Conservation (phyloP, 2,329 filamentous ascomycete genomes). For the Colletotrichum tropicicola region DNA sequence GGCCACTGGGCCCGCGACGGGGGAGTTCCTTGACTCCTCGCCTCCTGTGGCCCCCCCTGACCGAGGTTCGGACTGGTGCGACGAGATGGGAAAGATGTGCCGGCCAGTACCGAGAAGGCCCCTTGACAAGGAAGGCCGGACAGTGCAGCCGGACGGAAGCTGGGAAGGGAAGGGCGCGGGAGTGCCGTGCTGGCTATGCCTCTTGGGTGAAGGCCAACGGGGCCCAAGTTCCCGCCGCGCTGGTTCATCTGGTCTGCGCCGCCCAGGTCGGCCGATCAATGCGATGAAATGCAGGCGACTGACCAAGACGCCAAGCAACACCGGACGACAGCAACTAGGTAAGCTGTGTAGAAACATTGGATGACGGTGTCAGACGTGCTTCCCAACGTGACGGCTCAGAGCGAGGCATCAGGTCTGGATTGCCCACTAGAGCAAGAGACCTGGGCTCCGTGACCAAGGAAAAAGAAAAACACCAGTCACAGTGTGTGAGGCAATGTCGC, state of each 20-base stretch:
- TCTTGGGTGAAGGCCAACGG: constrained; percentile 3
- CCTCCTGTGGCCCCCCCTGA: neutral
- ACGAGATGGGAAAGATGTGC: constrained; percentile 24
- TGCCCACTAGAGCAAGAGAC: neutral
- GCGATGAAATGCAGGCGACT: constrained; percentile 4
- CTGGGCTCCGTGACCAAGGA: neutral
- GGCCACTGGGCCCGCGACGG: neutral
- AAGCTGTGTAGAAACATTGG: neutral
- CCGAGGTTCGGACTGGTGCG: constrained; percentile 12
- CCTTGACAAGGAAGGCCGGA: constrained; percentile 5
- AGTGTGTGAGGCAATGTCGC: neutral
- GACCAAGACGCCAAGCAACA: neutral
- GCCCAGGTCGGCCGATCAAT: constrained; percentile 15
- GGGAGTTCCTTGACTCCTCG: neutral
- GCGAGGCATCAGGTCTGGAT: neutral
- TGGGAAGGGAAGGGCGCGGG: constrained; percentile 21
- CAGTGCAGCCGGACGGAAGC: constrained; percentile 22
- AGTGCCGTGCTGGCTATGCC: constrained; percentile 24
- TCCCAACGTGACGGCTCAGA: neutral
- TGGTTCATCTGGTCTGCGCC: constrained; percentile 20
- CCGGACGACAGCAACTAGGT: constrained; percentile 9
- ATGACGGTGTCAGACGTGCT: neutral
- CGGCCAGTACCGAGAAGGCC: constrained; percentile 21
- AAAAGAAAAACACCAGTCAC: neutral
- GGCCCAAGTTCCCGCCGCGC: constrained; percentile 19